Base-by-base conservation (phyloP, 306 rosid species). In the Cicer judaicum region DNA sequence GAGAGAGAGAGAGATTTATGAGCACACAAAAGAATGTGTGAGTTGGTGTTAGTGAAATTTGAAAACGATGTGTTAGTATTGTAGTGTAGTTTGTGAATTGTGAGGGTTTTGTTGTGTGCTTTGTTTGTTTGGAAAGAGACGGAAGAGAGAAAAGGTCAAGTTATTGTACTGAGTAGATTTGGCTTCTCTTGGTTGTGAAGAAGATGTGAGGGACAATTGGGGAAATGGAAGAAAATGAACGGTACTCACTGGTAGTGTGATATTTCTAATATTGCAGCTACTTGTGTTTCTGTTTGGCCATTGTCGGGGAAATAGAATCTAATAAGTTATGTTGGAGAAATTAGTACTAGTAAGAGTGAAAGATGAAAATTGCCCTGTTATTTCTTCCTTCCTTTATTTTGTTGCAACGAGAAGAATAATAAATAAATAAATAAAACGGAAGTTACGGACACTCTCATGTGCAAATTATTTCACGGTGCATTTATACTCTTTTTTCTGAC, bases 241-340 rank as follows among this genome's bases (percentile, higher is more conserved):
- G 24, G 29, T 21, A 15, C 11, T 15, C 59, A 53, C 59, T 53
- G 0, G 21, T n/a, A 5, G 41, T 52, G 15, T 43, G 19, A 14
- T 21, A 6, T 40, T 64, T 42, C 11, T 19, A 24, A 56, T 54
- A 56, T 47, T 57, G 52, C 24, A 7, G 43, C 10, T 2, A 16
- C 29, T 13, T 63, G 8, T 41, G 46, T 49, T 19, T 52, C 5
- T 38, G 15, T 61, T 6, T 54, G 36, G 40, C 78, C 70, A 36
- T 12, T 63, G 72, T 74, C 72, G 72, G 60, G 64, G 68, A 72
- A 79, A 72, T 8, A 44, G 29, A 73, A 78, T 62, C 67, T 63
- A 46, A 10, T 42, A 4, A 34, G 10, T 53, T 21, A 12, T 21
- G 16, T 66, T 44, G 36, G 29, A 8, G 36, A 49, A 67, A 1